phyloP scores from a whole-genome alignment of 495 filamentous ascomycete species.

The Tuber calosporum region DNA sequence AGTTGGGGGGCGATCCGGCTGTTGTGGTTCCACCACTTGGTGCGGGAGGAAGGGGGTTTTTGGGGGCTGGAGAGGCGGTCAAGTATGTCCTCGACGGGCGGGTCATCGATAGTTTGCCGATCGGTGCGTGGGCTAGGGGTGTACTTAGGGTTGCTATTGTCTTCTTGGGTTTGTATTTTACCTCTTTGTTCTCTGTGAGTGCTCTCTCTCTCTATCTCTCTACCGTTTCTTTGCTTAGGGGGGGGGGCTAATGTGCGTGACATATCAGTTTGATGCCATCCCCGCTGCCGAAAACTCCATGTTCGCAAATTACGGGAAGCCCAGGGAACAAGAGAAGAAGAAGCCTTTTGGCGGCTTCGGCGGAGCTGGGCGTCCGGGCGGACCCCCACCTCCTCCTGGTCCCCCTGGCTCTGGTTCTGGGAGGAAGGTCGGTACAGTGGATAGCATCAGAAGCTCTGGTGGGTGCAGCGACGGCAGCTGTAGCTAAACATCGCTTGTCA shows the following conservation, averaged over 20 bases:
- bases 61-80: slow-evolving; percentile 18
- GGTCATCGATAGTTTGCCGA: slow-evolving; percentile 26
- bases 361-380: slow-evolving; percentile 15
- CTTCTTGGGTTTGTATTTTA: slow-evolving; percentile 57
- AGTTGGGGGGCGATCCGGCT: slow-evolving; percentile 44
- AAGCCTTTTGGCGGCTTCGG: slow-evolving; percentile 8
- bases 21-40: slow-evolving; percentile 40
- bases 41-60: slow-evolving; percentile 18
- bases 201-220: slow-evolving; percentile 11
- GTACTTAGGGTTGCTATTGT: slow-evolving; percentile 48
- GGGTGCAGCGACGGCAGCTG: slow-evolving; percentile 4
- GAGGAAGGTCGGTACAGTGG: slow-evolving; percentile 31
- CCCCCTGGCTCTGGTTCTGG: slow-evolving; percentile 19
- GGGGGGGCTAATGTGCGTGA: background rate
- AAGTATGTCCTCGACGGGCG: slow-evolving; percentile 38
- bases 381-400: background rate
- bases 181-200: slow-evolving; percentile 51
- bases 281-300: slow-evolving; percentile 55
- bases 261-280: slow-evolving; percentile 58
- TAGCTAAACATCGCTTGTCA: background rate
- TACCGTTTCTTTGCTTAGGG: background rate
- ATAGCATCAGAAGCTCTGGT: slow-evolving; percentile 28
- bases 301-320: slow-evolving; percentile 51
- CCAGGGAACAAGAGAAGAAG: background rate
- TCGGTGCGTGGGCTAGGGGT: slow-evolving; percentile 45